Conservation (phyloP, 345 rosid species). For the Populus simonii region DNA sequence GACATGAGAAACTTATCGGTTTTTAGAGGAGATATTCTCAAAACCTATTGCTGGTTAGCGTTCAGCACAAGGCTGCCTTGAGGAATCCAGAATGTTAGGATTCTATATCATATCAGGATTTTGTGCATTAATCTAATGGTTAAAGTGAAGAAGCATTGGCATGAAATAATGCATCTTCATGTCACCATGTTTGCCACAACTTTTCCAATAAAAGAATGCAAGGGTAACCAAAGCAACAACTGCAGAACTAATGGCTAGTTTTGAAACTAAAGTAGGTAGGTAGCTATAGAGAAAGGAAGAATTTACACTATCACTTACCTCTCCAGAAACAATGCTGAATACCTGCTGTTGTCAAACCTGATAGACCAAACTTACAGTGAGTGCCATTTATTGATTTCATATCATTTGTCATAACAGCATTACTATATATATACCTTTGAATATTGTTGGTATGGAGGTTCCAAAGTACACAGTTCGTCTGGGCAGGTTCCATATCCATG, state of each 20-base stretch:
- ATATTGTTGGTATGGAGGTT: constrained; percentile 27
- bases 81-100: too few species aligned
- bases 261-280: neutral
- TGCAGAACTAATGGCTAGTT: neutral
- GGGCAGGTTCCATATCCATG: constrained; percentile 24
- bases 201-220: too few species aligned
- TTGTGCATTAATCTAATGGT: too few species aligned
- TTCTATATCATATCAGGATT: too few species aligned
- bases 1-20: too few species aligned
- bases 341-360: constrained; percentile 75
- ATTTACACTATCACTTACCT: constrained; percentile 39
- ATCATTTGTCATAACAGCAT: neutral
- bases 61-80: too few species aligned
- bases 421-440: constrained; percentile 20
- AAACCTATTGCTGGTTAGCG: too few species aligned
- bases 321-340: constrained; percentile 96
- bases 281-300: neutral
- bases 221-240: neutral
- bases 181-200: too few species aligned
- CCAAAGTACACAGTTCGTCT: constrained; percentile 31
- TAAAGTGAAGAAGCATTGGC: too few species aligned
- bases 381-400: neutral
- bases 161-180: too few species aligned
- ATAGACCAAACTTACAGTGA: constrained; percentile 5
- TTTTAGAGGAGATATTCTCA: too few species aligned